These are phyloP conservation scores for Emericellopsis cladophorae DNA, from an alignment of 2,329 filamentous ascomycete genomes.

Conservation along the genomic window DNA sequence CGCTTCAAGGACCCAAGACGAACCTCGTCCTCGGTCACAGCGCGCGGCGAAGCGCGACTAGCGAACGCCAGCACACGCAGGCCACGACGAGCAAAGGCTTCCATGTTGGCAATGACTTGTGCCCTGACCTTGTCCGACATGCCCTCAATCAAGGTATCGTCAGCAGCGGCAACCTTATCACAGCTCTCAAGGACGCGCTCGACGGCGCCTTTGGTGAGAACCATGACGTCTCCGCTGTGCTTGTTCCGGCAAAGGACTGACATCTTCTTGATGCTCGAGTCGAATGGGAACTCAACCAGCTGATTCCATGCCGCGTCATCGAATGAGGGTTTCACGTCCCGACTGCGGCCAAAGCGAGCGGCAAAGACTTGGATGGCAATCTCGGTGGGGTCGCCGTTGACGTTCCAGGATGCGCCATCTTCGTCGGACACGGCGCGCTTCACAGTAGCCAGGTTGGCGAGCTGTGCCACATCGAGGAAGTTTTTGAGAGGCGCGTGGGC, in stretches of 20 bases:
- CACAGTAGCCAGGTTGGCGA: slow-evolving; percentile 49
- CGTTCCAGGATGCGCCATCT: slow-evolving; percentile 1
- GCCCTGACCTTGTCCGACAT: slow-evolving; percentile 23
- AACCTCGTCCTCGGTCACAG: slow-evolving; percentile 15
- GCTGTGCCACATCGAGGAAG: slow-evolving; percentile 43
- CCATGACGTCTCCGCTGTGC: slow-evolving; percentile 25
- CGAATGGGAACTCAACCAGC: slow-evolving; percentile 59
- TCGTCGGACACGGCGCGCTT: slow-evolving; percentile 14
- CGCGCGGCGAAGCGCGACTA: slow-evolving; percentile 8
- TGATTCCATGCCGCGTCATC: slow-evolving; percentile 40
- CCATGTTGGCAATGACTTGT: slow-evolving; percentile 52
- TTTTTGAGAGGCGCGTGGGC: slow-evolving; percentile 25
- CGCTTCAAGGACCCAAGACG: slow-evolving; percentile 8
- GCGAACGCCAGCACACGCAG: slow-evolving; percentile 56
- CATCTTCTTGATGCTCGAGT: slow-evolving; percentile 67
- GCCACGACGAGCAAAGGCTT: slow-evolving; percentile 48
- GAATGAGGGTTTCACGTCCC: slow-evolving; percentile 23
- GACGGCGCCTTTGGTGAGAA: slow-evolving; percentile 57
- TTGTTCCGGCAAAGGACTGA: slow-evolving; percentile 49
- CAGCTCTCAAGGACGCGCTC: slow-evolving; percentile 52
- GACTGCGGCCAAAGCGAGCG: slow-evolving; percentile 52
- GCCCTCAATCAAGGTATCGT: slow-evolving; percentile 16
- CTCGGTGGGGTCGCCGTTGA: slow-evolving; percentile 33
- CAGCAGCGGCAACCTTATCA: slow-evolving; percentile 27
- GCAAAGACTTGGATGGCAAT: slow-evolving; percentile 67